Conservation (phyloP, 208 protist species). For the Wallacemonas collosoma region DNA sequence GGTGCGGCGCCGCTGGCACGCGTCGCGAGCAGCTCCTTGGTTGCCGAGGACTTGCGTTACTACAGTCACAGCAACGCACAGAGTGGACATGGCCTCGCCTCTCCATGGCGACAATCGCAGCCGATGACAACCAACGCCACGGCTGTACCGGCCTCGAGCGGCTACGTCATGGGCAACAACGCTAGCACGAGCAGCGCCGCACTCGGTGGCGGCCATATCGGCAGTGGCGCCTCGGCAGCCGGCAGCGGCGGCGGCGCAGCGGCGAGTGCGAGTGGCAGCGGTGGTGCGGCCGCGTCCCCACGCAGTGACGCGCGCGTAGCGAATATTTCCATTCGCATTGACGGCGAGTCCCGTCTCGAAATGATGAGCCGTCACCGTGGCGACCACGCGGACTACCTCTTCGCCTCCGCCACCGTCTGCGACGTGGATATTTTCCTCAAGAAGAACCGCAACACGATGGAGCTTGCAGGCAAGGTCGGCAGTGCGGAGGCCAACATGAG, state of each 20-base stretch:
- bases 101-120: no score
- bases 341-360: slow-evolving; percentile 51
- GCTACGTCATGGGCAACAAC: background rate
- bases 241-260: background rate
- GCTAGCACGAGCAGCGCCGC: slow-evolving; percentile 4
- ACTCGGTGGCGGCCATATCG: background rate
- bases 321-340: slow-evolving; percentile 65
- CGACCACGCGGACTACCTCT: slow-evolving; percentile 45
- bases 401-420: slow-evolving; percentile 47
- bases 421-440: slow-evolving; percentile 59
- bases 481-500: slow-evolving; percentile 41
- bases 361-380: slow-evolving; percentile 55
- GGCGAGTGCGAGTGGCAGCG: background rate
- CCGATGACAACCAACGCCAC: background rate
- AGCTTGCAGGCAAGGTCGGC: slow-evolving; percentile 53
- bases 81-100: no score
- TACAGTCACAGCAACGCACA: no score
- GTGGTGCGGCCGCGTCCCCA: slow-evolving; percentile 13
- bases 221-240: background rate
- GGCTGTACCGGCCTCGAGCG: slow-evolving; percentile 3
- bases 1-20: no score
- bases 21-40: no score
- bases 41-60: no score
- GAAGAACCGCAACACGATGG: slow-evolving; percentile 72
- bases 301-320: slow-evolving; percentile 43